Evolutionary conservation across 2,329 filamentous ascomycete genomes (phyloP).

Genomic region (Aplosporella prunicola): DNA sequence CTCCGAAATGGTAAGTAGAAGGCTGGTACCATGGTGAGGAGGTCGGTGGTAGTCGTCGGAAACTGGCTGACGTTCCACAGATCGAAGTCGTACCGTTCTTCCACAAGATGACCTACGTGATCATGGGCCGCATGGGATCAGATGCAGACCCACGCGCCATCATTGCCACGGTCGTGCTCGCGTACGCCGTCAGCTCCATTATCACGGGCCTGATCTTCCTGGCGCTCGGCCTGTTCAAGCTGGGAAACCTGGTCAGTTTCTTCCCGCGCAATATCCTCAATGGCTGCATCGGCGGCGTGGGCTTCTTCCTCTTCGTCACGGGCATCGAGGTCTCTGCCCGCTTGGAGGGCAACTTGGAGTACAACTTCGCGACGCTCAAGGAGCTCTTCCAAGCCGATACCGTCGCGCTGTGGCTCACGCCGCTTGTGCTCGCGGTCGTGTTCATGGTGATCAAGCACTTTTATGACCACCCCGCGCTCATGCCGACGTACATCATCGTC

Average conservation of each 20-base stretch:
- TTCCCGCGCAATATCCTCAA: conserved; percentile 94
- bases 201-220: conserved; percentile 89
- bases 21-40: too few relatives aligned
- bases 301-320: conserved; percentile 86
- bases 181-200: conserved; percentile 83
- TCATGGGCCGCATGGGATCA: conserved; percentile 68
- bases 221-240: conserved; percentile 72
- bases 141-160: conserved; percentile 74
- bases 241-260: conserved; percentile 91
- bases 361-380: conserved; percentile 65
- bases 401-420: conserved; percentile 71
- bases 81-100: conserved; percentile 99
- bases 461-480: conserved; percentile 71
- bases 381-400: conserved; percentile 67
- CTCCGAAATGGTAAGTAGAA: conserved; percentile 71
- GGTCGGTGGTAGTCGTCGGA: too few relatives aligned
- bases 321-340: conserved; percentile 89
- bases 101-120: conserved; percentile 92
- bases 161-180: conserved; percentile 85
- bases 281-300: conserved; percentile 93
- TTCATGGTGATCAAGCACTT: conserved; percentile 69
- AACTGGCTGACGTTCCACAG: conserved; percentile 28
- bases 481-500: conserved; percentile 75
- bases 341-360: conserved; percentile 74
- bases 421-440: conserved; percentile 63